Evolutionary conservation across 2,329 filamentous ascomycete species (phyloP), one percentile per base, ranked within the genome.

Genomic region (Fusarium sp.): DNA sequence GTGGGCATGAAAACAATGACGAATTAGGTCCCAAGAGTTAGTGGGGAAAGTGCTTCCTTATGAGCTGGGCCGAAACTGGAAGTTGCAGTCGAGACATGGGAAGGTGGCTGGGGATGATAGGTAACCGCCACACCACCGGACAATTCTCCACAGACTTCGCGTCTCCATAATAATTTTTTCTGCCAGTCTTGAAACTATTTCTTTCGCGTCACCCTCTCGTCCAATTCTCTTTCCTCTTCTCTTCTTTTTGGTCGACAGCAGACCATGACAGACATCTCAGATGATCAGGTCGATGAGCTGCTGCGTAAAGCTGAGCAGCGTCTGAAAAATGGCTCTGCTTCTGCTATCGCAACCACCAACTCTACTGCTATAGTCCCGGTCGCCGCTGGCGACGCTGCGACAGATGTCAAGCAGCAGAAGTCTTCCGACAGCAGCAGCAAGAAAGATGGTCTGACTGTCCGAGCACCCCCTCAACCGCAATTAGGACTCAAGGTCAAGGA

Each of bases 231-330:
- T 54, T 61, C 27, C 22, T 62, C 55, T 50, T 56, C 25, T 45
- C 44, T 67, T 59, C 60, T 34, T 67, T 65, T 59, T 40, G 62
- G 72, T 75, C 62, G 62, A 73, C 66, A 71, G 71, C 67, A 68
- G 72, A 77, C 49, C 66, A 78, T 79, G 77, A 73, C 73, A 70
- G 68, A 68, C 66, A 75, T 79, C 55, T 70, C 52, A 51, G 77
- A 74, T 71, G 70, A 71, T 70, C 74, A 77, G 27, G 68, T 80
- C 53, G 76, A 78, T 65, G 74, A 76, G 58, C 75, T 80, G 25
- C 73, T 79, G 53, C 76, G 73, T 42, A 71, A 79, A 63, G 78
- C 78, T 50, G 78, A 79, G 68, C 66, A 77, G 68, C 78, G 78
- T 59, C 75, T 79, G 56, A 74, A 69, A 76, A 49, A 75, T 60